These are phyloP conservation scores for Ogataea ganodermae DNA, from an alignment of 805 yeast species.

Conservation along the genomic window DNA sequence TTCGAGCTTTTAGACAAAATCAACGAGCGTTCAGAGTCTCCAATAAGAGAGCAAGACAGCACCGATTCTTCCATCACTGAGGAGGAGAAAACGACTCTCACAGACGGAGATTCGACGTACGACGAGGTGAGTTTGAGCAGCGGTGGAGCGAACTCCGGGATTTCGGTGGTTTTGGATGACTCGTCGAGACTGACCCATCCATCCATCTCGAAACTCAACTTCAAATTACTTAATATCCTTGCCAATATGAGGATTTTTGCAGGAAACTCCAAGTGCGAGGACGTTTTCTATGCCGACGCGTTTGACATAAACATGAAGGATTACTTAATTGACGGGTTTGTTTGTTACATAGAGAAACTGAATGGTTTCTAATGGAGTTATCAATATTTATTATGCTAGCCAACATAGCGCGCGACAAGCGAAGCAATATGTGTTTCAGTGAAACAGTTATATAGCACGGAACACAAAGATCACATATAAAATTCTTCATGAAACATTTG, in stretches of 20 bases:
- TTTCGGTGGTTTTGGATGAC: slow-evolving; percentile 9
- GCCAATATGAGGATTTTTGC: slow-evolving; percentile 36
- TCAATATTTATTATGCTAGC: not conserved
- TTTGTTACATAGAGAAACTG: slow-evolving; percentile 26
- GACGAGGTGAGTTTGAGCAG: slow-evolving; percentile 8
- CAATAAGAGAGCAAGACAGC: not conserved
- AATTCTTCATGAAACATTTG: no score
- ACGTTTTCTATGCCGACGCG: slow-evolving; percentile 11
- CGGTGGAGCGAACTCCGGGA: slow-evolving; percentile 2
- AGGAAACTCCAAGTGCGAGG: slow-evolving; percentile 24
- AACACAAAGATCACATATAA: no score
- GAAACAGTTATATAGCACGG: no score
- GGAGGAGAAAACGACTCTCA: not conserved
- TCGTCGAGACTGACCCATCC: slow-evolving; percentile 11
- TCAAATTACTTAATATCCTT: slow-evolving; percentile 30
- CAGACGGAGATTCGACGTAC: slow-evolving; percentile 3
- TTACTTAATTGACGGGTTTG: slow-evolving; percentile 28
- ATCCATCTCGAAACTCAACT: slow-evolving; percentile 26
- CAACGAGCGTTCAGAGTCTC: slow-evolving; percentile 6
- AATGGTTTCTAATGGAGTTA: slow-evolving; percentile 21
- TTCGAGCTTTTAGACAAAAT: slow-evolving; percentile 19
- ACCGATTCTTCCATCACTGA: slow-evolving; percentile 1
- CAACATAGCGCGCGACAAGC: no score
- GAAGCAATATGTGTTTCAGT: no score
- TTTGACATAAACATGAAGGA: slow-evolving; percentile 22